Conservation (phyloP, 352 stramenopile species). For the Aphanomyces invadans region DNA sequence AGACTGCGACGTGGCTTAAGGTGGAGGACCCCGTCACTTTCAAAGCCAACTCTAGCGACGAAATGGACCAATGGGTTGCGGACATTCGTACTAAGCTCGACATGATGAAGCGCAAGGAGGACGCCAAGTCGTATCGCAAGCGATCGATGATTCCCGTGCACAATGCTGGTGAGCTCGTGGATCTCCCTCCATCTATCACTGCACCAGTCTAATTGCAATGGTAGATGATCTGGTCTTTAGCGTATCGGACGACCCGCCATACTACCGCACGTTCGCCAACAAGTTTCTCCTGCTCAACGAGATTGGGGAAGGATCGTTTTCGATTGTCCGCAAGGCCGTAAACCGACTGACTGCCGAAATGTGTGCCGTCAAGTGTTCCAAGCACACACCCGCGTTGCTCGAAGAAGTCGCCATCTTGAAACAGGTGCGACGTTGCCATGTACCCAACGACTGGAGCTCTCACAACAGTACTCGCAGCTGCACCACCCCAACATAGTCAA, state of each 20-base stretch:
- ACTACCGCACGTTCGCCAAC: conserved; percentile 45
- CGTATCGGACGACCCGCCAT: conserved; percentile 31
- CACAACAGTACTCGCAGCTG: conserved; percentile 24
- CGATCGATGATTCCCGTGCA: conserved; percentile 17
- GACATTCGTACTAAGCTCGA: conserved; percentile 19
- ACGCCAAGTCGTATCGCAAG: conserved; percentile 8
- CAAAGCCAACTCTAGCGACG: neutral
- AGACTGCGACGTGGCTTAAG: conserved; percentile 18
- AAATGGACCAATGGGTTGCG: neutral
- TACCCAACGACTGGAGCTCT: neutral
- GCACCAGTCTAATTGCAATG: too few species aligned
- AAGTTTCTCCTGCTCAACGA: conserved; percentile 73
- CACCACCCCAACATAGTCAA: conserved; percentile 61
- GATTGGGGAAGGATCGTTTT: conserved; percentile 78
- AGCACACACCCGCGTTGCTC: conserved; percentile 46
- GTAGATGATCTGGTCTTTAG: conserved; percentile 28
- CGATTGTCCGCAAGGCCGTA: conserved; percentile 68
- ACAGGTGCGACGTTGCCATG: conserved; percentile 15
- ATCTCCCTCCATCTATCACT: too few species aligned
- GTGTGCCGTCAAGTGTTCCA: conserved; percentile 72
- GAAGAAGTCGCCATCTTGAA: conserved; percentile 65
- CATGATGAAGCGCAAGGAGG: conserved; percentile 16
- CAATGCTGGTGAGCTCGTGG: conserved; percentile 20
- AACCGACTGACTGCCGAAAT: conserved; percentile 54
- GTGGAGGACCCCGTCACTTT: conserved; percentile 19